Conservation (phyloP, 441 rosid genomes). For the Populus hybrid region DNA sequence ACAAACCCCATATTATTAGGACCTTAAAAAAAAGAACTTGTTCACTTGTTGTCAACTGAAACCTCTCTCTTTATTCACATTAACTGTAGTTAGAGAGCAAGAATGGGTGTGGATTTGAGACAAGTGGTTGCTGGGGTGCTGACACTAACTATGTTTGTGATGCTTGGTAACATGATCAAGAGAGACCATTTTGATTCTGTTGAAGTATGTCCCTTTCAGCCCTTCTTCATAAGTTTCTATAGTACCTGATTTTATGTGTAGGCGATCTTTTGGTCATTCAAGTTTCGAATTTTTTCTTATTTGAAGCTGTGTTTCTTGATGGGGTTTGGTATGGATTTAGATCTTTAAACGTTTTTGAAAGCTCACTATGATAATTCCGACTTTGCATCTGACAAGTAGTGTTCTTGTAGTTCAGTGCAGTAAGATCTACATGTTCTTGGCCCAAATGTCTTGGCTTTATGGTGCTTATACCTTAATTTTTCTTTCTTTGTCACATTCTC, state of each 20-base stretch:
- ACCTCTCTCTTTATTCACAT: background rate
- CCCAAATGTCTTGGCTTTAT: background rate
- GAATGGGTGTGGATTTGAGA: conserved; percentile 93
- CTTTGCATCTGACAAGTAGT: background rate
- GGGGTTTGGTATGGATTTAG: background rate
- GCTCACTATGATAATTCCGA: background rate
- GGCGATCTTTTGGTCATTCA: background rate
- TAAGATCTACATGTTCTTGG: conserved; percentile 12
- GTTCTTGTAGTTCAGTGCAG: background rate
- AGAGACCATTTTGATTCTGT: conserved; percentile 78
- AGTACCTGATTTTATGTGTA: background rate
- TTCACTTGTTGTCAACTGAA: background rate
- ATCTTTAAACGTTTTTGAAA: conserved; percentile 1
- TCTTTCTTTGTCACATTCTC: background rate
- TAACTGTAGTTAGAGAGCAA: background rate
- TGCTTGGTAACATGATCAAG: conserved; percentile 96
- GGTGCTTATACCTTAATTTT: background rate
- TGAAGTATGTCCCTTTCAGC: conserved; percentile 40
- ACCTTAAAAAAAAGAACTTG: background rate
- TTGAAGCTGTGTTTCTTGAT: background rate
- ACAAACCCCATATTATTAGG: background rate
- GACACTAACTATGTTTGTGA: conserved; percentile 91
- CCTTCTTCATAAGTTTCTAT: background rate
- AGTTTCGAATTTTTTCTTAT: background rate
- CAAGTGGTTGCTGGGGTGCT: conserved; percentile 92